phyloP scores from a whole-genome alignment of 805 yeast species.

The Komagataella populi region DNA sequence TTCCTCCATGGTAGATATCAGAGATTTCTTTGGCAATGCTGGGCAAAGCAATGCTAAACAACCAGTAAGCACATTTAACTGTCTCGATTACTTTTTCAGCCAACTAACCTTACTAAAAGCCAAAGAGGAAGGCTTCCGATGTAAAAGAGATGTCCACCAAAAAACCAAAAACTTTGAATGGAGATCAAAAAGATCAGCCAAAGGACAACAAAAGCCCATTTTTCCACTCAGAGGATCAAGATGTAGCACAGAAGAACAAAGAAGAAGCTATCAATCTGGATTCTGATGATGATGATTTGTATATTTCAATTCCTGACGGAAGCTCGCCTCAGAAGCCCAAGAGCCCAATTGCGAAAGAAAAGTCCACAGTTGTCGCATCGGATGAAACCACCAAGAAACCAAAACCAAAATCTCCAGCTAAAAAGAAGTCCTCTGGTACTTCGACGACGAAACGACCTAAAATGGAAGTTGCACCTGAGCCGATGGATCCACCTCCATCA shows the following conservation, averaged over 20 bases:
- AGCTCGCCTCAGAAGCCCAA: slow-evolving; percentile 1
- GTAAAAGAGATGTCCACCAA: slow-evolving; percentile 1
- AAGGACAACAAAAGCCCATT: neutral
- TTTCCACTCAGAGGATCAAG: slow-evolving; percentile 2
- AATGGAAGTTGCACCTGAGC: slow-evolving; percentile 2
- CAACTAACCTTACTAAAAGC: neutral
- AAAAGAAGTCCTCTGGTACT: slow-evolving; percentile 2
- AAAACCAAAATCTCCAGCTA: neutral
- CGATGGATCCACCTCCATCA: slow-evolving; percentile 2
- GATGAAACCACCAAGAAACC: slow-evolving; percentile 1
- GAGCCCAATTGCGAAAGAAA: neutral
- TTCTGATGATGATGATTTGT: slow-evolving; percentile 9
- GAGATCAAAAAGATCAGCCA: neutral
- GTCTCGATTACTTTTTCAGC: neutral
- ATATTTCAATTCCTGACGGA: slow-evolving; percentile 1
- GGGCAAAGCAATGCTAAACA: neutral
- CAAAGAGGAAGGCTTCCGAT: neutral
- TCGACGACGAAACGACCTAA: neutral
- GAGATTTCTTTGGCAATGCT: slow-evolving; percentile 21
- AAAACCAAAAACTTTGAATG: slow-evolving; percentile 1
- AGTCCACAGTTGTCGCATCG: neutral
- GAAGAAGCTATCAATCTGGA: slow-evolving; percentile 11
- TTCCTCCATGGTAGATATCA: slow-evolving; percentile 22
- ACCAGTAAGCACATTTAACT: neutral
- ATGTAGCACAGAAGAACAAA: slow-evolving; percentile 3